These are phyloP conservation scores for Coffea humblotiana DNA, from an alignment of 305 asterid genomes.

Conservation along the genomic window DNA sequence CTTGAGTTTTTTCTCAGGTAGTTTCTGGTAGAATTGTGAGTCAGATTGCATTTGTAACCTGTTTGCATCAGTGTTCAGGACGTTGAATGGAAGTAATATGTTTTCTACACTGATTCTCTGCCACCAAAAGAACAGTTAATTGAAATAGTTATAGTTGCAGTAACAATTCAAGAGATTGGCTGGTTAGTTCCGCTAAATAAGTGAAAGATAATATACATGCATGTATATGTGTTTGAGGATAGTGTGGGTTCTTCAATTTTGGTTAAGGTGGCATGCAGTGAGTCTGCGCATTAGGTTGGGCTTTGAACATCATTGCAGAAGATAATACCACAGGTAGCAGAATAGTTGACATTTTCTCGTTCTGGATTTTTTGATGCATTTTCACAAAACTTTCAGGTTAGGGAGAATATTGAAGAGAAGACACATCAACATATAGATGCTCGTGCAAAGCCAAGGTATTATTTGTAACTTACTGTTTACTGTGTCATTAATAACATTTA, in stretches of 20 bases:
- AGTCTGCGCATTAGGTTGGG: neutral
- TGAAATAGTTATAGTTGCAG: neutral
- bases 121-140: neutral
- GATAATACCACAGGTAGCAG: conserved; percentile 1
- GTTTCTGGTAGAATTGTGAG: neutral
- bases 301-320: neutral
- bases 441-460: conserved; percentile 88
- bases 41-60: neutral
- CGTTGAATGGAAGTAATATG: neutral
- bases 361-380: neutral
- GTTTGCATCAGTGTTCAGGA: neutral
- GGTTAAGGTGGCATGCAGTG: neutral
- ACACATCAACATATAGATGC: conserved; percentile 90
- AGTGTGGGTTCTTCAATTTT: conserved; percentile 6
- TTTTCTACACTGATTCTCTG: neutral
- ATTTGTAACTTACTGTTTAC: neutral
- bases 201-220: neutral
- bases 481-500: neutral
- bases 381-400: conserved; percentile 48
- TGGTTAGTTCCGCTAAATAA: neutral
- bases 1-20: neutral
- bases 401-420: conserved; percentile 71
- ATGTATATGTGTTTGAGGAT: neutral
- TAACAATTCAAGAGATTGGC: neutral
- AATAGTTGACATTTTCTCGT: neutral